Conservation (phyloP, 2,329 filamentous ascomycete genomes). For the Thermomyces lanuginosus region DNA sequence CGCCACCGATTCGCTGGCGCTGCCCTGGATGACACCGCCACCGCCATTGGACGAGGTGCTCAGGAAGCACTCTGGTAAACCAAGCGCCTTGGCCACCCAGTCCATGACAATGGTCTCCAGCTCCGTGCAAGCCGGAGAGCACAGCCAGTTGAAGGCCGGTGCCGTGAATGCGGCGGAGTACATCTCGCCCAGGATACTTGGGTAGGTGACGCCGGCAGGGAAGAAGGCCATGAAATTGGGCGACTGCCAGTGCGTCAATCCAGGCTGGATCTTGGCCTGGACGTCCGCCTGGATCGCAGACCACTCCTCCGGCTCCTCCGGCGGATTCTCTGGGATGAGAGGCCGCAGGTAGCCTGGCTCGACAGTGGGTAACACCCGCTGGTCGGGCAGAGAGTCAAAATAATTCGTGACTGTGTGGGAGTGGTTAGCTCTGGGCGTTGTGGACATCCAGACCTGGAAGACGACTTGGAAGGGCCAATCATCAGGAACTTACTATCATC, state of each 20-base stretch:
- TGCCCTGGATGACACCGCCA: constrained; percentile 89
- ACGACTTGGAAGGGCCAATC: not conserved
- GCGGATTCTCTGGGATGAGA: constrained; percentile 55
- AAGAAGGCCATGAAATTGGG: constrained; percentile 96
- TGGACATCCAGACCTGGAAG: constrained; percentile 1
- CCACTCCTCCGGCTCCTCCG: constrained; percentile 54
- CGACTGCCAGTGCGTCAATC: constrained; percentile 86
- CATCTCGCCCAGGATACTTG: constrained; percentile 76
- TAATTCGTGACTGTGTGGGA: constrained; percentile 54
- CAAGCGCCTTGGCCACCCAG: constrained; percentile 67
- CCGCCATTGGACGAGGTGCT: constrained; percentile 50
- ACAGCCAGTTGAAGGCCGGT: constrained; percentile 95
- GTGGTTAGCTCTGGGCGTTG: not conserved
- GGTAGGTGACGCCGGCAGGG: constrained; percentile 65
- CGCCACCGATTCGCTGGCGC: constrained; percentile 71
- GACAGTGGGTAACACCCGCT: constrained; percentile 59
- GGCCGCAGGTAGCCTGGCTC: constrained; percentile 72
- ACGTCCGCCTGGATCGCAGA: constrained; percentile 66
- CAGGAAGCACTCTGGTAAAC: constrained; percentile 55
- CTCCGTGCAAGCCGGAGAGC: constrained; percentile 80
- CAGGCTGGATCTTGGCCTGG: constrained; percentile 72
- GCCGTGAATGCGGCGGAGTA: constrained; percentile 79
- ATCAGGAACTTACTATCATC: constrained; percentile 53
- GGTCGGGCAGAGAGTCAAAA: constrained; percentile 56
- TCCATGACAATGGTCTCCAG: constrained; percentile 86